Percentiles rank a stretch among this genome's conserved stretches.
These are phyloP conservation scores for Candida dajiaensis DNA, from an alignment of 805 yeast genomes.

Conservation along the genomic window DNA sequence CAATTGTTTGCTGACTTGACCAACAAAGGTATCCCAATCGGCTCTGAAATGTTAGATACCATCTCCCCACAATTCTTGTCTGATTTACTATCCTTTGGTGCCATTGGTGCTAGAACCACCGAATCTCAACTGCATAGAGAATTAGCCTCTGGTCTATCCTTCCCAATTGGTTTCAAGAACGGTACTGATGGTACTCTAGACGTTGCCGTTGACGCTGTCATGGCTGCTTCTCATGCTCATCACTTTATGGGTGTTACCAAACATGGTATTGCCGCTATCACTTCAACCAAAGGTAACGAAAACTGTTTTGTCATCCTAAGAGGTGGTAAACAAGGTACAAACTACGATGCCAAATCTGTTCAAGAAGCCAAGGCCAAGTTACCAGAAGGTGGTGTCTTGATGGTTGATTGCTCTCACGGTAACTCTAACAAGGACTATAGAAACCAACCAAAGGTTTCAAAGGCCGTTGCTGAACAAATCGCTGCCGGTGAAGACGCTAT, in stretches of 20 bases:
- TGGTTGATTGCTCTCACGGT: slow-evolving; percentile 99
- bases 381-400: slow-evolving; percentile 44
- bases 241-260: slow-evolving; percentile 97
- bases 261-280: slow-evolving; percentile 94
- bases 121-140: slow-evolving; percentile 98
- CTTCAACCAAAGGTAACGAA: slow-evolving; percentile 92
- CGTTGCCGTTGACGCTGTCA: slow-evolving; percentile 91
- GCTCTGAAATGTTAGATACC: slow-evolving; percentile 97
- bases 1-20: slow-evolving; percentile 80
- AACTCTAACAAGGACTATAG: slow-evolving; percentile 90
- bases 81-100: slow-evolving; percentile 89
- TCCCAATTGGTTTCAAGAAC: slow-evolving; percentile 98
- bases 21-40: slow-evolving; percentile 79
- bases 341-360: slow-evolving; percentile 80
- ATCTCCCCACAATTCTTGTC: slow-evolving; percentile 94
- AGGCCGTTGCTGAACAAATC: slow-evolving; percentile 75
- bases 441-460: slow-evolving; percentile 92
- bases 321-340: slow-evolving; percentile 94
- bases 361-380: slow-evolving; percentile 66
- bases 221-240: slow-evolving; percentile 87
- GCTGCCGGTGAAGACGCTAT: slow-evolving; percentile 72
- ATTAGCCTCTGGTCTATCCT: slow-evolving; percentile 94
- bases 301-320: slow-evolving; percentile 91
- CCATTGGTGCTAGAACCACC: slow-evolving; percentile 98
- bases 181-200: slow-evolving; percentile 95